Conservation (phyloP, 2,329 filamentous ascomycete species). For the Aspergillus versicolor region DNA sequence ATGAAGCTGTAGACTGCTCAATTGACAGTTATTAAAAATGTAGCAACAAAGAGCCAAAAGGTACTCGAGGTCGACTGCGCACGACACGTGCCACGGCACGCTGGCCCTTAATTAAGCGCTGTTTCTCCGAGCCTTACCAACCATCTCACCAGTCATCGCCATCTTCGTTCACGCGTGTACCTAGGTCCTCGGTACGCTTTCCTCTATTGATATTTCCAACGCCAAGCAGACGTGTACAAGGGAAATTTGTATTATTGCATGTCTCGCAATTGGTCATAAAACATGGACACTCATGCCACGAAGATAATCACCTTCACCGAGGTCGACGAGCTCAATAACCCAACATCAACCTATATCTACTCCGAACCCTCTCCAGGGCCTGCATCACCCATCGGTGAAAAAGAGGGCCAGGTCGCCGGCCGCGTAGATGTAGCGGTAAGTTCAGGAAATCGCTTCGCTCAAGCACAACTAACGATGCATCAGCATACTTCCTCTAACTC, state of each 20-base stretch:
- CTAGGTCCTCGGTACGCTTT: too few species aligned
- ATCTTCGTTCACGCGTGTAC: neutral
- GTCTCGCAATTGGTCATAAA: neutral
- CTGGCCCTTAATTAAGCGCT: too few species aligned
- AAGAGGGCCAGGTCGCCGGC: slow-evolving; percentile 20
- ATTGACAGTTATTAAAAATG: neutral
- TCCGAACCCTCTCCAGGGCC: slow-evolving; percentile 26
- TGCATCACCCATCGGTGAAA: neutral
- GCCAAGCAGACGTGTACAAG: neutral
- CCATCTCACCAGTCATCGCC: neutral
- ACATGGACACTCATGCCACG: slow-evolving; percentile 15
- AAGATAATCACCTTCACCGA: slow-evolving; percentile 31
- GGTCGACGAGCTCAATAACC: slow-evolving; percentile 52
- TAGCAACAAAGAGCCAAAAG: neutral
- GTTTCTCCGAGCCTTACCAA: neutral
- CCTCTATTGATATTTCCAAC: neutral
- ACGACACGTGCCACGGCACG: neutral
- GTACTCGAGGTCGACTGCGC: neutral
- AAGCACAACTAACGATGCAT: neutral
- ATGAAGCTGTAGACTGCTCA: neutral
- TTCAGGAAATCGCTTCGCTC: neutral
- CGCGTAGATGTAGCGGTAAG: slow-evolving; percentile 48
- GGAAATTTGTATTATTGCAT: neutral
- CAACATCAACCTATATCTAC: slow-evolving; percentile 51
- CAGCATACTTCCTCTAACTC: slow-evolving; percentile 17